A percentile compares a stretch with the other conserved stretches of the same genome.
Conservation (phyloP, 306 rosid genomes). For the Gastrolobium villosum region DNA sequence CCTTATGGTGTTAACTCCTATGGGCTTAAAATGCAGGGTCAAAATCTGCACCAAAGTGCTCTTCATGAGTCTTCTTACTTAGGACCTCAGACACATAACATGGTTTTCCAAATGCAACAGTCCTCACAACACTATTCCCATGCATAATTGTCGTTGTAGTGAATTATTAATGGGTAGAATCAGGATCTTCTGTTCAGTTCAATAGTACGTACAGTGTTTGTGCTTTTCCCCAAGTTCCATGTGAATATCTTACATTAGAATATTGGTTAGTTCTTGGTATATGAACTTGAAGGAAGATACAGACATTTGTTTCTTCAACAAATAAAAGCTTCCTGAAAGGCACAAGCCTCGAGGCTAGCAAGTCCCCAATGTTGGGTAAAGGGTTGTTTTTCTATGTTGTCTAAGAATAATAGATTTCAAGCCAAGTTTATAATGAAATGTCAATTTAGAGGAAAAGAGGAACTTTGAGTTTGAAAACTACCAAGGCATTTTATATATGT, state of each 20-base stretch:
- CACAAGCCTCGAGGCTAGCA: conserved; percentile 27
- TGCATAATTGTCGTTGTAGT: conserved; percentile 48
- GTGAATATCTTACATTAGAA: conserved; percentile 65
- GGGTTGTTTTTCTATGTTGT: conserved; percentile 45
- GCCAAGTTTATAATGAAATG: conserved; percentile 31
- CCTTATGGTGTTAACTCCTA: conserved; percentile 66
- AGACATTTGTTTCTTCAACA: conserved; percentile 42
- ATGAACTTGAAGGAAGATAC: conserved; percentile 53
- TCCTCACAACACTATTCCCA: conserved; percentile 61
- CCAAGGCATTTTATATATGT: conserved; percentile 35
- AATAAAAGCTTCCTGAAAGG: conserved; percentile 37
- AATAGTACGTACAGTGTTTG: conserved; percentile 48
- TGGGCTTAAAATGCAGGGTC: conserved; percentile 66
- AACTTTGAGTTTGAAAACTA: conserved; percentile 28
- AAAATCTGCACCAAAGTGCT: conserved; percentile 55
- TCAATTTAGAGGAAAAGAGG: conserved; percentile 28
- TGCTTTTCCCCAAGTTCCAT: conserved; percentile 50
- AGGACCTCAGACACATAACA: conserved; percentile 71
- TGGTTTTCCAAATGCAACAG: conserved; percentile 79
- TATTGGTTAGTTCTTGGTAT: conserved; percentile 52
- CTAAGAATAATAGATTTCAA: conserved; percentile 41
- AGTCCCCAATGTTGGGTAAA: conserved; percentile 18
- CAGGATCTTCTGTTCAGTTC: conserved; percentile 44
- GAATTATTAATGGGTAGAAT: conserved; percentile 46
- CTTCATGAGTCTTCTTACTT: conserved; percentile 64